Percentiles rank a stretch among this genome's conserved stretches.
These are phyloP conservation scores for Russula lepida DNA, from an alignment of 768 basidiomycete species.

Conservation along the genomic window DNA sequence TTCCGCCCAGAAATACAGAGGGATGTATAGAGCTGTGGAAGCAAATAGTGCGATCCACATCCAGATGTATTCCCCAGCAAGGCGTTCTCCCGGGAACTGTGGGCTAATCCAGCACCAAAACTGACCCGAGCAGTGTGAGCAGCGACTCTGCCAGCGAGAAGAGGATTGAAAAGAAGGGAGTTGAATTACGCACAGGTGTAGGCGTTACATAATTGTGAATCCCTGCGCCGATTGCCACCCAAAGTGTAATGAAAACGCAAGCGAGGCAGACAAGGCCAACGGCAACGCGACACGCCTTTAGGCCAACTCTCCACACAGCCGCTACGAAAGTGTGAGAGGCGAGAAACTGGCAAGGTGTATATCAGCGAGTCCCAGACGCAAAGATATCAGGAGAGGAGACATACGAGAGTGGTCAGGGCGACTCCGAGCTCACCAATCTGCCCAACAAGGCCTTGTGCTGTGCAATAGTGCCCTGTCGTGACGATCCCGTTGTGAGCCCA, in stretches of 20 bases:
- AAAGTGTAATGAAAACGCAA: slow-evolving; percentile 25
- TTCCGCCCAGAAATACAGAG: slow-evolving; percentile 23
- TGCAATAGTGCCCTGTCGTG: too few relatives aligned
- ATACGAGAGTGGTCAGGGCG: slow-evolving; percentile 36
- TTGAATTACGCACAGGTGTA: slow-evolving; percentile 4
- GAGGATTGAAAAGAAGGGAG: slow-evolving; percentile 6
- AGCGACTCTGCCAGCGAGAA: too few relatives aligned
- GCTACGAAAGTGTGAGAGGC: slow-evolving; percentile 34
- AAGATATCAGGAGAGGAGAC: background rate
- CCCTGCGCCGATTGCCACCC: slow-evolving; percentile 30
- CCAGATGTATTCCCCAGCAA: slow-evolving; percentile 39
- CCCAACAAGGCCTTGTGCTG: slow-evolving; percentile 36
- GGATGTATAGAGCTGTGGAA: slow-evolving; percentile 22
- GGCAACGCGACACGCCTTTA: slow-evolving; percentile 25
- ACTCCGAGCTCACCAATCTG: slow-evolving; percentile 37
- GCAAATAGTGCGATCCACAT: slow-evolving; percentile 27
- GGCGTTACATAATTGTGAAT: slow-evolving; percentile 22
- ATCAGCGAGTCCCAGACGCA: slow-evolving; percentile 20
- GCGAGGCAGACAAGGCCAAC: slow-evolving; percentile 3
- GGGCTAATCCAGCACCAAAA: slow-evolving; percentile 41
- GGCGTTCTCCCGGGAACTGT: slow-evolving; percentile 26
- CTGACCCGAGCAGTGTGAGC: slow-evolving; percentile 5
- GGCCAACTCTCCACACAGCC: slow-evolving; percentile 31
- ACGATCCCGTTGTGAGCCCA: too few relatives aligned
- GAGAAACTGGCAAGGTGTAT: slow-evolving; percentile 23